Conservation (phyloP, 441 rosid genomes). For the Iberis amara region DNA sequence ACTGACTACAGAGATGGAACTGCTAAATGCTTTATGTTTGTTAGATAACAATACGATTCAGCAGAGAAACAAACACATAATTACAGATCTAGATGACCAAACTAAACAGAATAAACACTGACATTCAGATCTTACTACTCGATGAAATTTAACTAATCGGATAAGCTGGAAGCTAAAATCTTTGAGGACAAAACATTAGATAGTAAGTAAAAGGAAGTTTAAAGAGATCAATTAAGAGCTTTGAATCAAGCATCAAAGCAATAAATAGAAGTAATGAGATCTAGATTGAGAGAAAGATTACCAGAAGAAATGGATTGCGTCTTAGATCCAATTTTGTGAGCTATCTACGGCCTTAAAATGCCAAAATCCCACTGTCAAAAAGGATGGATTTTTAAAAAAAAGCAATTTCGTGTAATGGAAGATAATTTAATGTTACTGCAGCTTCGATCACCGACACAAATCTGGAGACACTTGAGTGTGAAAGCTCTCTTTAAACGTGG, state of each 20-base stretch:
- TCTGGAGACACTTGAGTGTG: too few relatives aligned
- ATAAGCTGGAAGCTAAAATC: neutral
- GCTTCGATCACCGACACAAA: slow-evolving; percentile 30
- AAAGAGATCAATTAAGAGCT: neutral
- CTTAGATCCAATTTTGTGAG: slow-evolving; percentile 16
- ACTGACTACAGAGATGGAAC: neutral
- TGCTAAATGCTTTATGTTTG: neutral
- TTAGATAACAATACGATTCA: neutral
- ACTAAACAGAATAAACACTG: slow-evolving; percentile 5
- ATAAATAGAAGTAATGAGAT: slow-evolving; percentile 4
- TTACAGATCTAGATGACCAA: slow-evolving; percentile 15
- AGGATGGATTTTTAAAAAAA: neutral
- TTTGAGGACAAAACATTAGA: slow-evolving; percentile 3
- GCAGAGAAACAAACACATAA: neutral
- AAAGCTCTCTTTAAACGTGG: neutral
- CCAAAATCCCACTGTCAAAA: too few relatives aligned
- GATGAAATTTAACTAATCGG: neutral
- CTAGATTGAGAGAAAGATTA: neutral
- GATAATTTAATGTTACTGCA: slow-evolving; percentile 1
- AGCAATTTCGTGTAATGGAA: neutral
- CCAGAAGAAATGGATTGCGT: neutral
- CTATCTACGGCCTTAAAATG: slow-evolving; percentile 13
- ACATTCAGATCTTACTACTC: slow-evolving; percentile 21
- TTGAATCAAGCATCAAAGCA: slow-evolving; percentile 8
- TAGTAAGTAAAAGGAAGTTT: neutral